Base-by-base conservation (phyloP, 176 grass and related monocot genomes). In the Aechmea fasciata region DNA sequence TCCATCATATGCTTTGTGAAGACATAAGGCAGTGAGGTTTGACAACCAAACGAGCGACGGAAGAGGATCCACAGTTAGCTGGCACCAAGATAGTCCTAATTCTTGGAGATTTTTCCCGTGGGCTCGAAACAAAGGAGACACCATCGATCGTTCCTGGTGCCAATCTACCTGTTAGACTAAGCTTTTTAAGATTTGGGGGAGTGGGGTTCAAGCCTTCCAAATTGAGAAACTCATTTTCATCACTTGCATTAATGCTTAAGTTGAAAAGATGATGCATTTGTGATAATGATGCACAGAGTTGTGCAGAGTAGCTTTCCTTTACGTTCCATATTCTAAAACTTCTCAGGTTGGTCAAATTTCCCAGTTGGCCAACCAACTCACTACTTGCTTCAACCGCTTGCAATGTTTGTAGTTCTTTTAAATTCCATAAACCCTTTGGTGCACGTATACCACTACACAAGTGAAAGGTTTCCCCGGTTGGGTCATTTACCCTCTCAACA, bases 201-300 rank as follows among this genome's bases (percentile, higher is more conserved):
- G 57, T 29, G 18, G 74, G 2, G 14, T 69, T 83, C 1, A 86
- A 71, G 72, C 48, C 15, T 68, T 86, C 73, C 26, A 90, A 82
- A 6, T 52, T 18, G 13, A 90, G 76, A n/a, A 83, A 0, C 51
- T 78, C 72, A 68, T 74, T 48, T 64, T 86, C 73, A 10, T 77
- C 57, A 49, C 41, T 78, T 5, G 87, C 77, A 74, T 15, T 64
- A 47, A 86, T 78, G 26, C 61, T 1, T 47, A 90, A 75, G 51
- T 11, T 74, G 48, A 63, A 49, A 47, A 90, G 76, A 1, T 57
- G 55, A 0, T 20, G 47, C 73, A 90, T 71, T 68, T 77, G 79
- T 48, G 80, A 85, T 71, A 90, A 72, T 53, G 83, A 83, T 33
- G 20, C 4, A 50, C 83, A 86, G 59, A 83, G 23, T 48, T 73